Base-by-base conservation (phyloP, 305 asterid species). In the Coffea humblotiana region DNA sequence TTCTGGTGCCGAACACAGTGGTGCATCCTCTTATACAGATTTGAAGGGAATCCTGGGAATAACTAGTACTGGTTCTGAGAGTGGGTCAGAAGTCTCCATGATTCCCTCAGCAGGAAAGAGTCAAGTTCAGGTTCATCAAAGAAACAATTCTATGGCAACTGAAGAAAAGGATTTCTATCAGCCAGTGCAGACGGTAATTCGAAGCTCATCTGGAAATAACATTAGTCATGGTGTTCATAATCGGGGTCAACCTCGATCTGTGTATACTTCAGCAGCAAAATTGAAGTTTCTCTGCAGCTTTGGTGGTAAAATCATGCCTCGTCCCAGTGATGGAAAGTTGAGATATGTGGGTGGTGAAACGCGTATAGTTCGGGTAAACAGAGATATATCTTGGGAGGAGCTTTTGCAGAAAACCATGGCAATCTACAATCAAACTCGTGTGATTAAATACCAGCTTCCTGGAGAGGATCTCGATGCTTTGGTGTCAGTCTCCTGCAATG, bases 381-480 rank as follows among this genome's bases (percentile, higher is more conserved):
- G 87, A 88, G 89, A 89, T 81, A 90, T 93, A 74, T 86, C 93
- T 13, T 94, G 93, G 92, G 90, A 84, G 73, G 97, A 91, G 79
- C 89, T 94, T 76, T 81, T 85, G 89, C 94, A 86, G 80, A 94
- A 89, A 90, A 82, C 97, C 37, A 65, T 82, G 84, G 51, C 86
- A 15, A 83, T 90, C 48, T 92, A 86, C 76, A 83, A 76, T 73
- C 85, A 88, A 83, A 88, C 94, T 79, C 91, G 85, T 87, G 85
- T 86, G 23, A 87, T 94, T 70, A 94, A 89, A 81, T 94, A 94
- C 82, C 97, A 94, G 92, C 97, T 94, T 87, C 98, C 98, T 51
- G 98, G 92, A n/a, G 98, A 94, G 93, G 98, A 93, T 85, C 96
- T 94, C 78, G 98, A 93, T 83, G 90, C 98, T 25, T 84, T 94